Conservation (phyloP, 2,329 filamentous ascomycete genomes). For the Teratosphaeria destructans region DNA sequence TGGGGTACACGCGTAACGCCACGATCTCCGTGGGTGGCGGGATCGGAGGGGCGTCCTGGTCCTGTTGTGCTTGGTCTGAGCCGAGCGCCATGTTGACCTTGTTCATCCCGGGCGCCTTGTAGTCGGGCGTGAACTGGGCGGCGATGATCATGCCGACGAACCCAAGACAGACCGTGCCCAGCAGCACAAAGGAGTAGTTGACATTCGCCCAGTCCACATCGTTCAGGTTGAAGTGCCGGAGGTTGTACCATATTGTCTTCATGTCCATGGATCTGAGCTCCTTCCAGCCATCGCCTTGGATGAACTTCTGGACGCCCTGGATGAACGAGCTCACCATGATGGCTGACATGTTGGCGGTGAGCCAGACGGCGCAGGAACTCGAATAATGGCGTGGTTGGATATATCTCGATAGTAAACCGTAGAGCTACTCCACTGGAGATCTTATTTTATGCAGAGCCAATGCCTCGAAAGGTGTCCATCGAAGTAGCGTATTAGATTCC, state of each 20-base stretch:
- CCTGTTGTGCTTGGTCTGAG: conserved; percentile 9
- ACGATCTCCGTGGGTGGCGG: conserved; percentile 32
- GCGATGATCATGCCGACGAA: conserved; percentile 16
- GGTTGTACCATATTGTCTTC: background rate
- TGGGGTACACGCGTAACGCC: conserved; percentile 50
- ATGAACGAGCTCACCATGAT: background rate
- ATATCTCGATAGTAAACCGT: background rate
- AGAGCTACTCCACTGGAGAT: too few species aligned
- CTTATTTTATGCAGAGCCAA: too few species aligned
- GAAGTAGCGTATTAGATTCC: background rate
- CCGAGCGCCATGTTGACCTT: conserved; percentile 14
- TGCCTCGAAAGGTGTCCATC: background rate
- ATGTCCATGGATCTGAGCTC: background rate
- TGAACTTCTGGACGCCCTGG: background rate
- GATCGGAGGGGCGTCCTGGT: conserved; percentile 19
- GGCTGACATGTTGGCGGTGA: background rate
- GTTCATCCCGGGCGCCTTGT: conserved; percentile 9
- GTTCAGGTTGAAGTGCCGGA: conserved; percentile 3
- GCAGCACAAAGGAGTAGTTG: conserved; percentile 12
- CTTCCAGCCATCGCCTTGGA: background rate
- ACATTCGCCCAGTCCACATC: conserved; percentile 4
- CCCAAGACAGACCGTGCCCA: conserved; percentile 15
- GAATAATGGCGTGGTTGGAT: background rate
- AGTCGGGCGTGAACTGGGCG: conserved; percentile 13
- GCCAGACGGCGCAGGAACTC: background rate